phyloP scores from a whole-genome alignment of 768 basidiomycete species.

The Boletus rubropictus region DNA sequence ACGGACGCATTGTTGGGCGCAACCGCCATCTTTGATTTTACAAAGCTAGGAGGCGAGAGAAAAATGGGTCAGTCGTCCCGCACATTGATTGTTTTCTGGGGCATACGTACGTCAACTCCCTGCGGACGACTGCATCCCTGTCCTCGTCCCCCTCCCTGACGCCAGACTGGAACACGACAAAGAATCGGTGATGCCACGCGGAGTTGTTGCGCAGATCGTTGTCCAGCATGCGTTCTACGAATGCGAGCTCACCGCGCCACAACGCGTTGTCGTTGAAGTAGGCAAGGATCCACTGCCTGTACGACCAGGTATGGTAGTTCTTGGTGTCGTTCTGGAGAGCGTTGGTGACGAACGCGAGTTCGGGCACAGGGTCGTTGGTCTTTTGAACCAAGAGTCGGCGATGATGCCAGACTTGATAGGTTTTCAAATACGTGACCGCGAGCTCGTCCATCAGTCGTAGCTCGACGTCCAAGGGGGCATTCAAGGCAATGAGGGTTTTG shows the following conservation, averaged over 20 bases:
- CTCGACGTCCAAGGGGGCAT: conserved; percentile 69
- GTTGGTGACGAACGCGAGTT: conserved; percentile 74
- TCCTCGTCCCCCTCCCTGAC: conserved; percentile 58
- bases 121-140: conserved; percentile 49
- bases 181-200: conserved; percentile 95
- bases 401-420: conserved; percentile 98
- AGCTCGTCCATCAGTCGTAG: conserved; percentile 83
- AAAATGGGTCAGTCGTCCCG: background rate
- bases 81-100: background rate
- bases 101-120: conserved; percentile 71
- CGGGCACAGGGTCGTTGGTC: conserved; percentile 49
- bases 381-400: conserved; percentile 67
- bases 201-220: conserved; percentile 91
- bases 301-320: conserved; percentile 99
- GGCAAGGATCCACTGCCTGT: conserved; percentile 90
- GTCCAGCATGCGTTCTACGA: conserved; percentile 61
- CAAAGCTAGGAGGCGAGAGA: conserved; percentile 46
- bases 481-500: conserved; percentile 68
- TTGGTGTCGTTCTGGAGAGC: conserved; percentile 77
- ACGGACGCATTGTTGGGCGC: conserved; percentile 92
- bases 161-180: conserved; percentile 71
- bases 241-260: conserved; percentile 73
- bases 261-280: conserved; percentile 71
- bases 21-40: conserved; percentile 75
- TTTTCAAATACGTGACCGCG: conserved; percentile 80